Base-by-base conservation (phyloP, 148 eudicot genomes). In the Vaccinium vitisidaea region DNA sequence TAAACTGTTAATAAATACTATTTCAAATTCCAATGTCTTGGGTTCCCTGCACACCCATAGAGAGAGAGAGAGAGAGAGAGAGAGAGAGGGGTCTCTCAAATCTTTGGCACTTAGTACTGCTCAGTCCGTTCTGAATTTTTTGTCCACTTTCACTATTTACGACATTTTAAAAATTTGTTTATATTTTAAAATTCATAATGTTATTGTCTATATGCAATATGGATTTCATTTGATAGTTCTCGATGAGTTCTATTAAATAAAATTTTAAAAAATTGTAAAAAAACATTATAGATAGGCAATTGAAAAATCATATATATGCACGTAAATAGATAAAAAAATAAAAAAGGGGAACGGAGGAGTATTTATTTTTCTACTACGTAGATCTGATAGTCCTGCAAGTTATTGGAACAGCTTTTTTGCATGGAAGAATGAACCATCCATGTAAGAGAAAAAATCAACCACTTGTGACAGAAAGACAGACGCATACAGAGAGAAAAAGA, bases 331-430 rank as follows among this genome's bases (percentile, higher is more conserved):
- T 43, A 4, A 43, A 4, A 43, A 4, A 4, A 2, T 0, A 39
- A 4, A 43, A 43, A 43, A 1, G 0, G 5, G 46, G 46, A 0
- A 43, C 46, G 46, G 46, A 43, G 46, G 6, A 43, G 5, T 43
- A 5, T 43, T 43, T 43, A 43, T 43, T 43, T 88, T 87, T 80
- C 83, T 63, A 12, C 85, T 18, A 83, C 39, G 65, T 90, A 82
- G 89, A 91, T 89, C 93, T 89, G 89, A 85, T 82, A 85, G 76
- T 84, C 83, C 88, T 89, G 88, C 87, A 83, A 90, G 84, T 86
- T 53, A 27, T 78, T 54, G 25, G 71, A 27, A 61, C 83, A 87
- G 86, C 85, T 88, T 86, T 69, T 75, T 87, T 86, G 87, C 87
- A 81, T 87, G 70, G 88, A 80, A 87, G 82, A 86, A 77, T 2